Evolutionary conservation across 768 basidiomycete genomes (phyloP), one percentile per base, ranked within the genome.

Genomic region (Rhodotorula babjevae): DNA sequence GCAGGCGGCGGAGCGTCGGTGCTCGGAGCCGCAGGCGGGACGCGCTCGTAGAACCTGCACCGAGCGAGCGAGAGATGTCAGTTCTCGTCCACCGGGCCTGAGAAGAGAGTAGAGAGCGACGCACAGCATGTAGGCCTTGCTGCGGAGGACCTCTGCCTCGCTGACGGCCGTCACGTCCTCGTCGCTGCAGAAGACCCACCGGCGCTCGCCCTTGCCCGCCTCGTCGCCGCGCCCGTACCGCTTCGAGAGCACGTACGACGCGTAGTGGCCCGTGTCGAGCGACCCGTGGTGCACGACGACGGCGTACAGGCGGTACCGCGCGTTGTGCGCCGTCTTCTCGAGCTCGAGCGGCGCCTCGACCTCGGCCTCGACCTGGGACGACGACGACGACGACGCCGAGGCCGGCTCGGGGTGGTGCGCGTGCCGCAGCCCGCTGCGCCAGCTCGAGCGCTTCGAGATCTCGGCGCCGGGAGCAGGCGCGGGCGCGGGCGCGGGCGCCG

Each of bases 111-210:
- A 47, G 19, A 40, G 36, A 40, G 49, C 2, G 23, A 57, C 71
- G 62, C 46, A 93, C 82, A 92, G 92, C 62, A 96, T 86, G 81
- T 96, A 98, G 49, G 93, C 93, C 80, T 90, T 94, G 69, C 89
- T 88, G 80, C 88, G 89, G 78, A 96, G 83, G 6, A 96, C 94
- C 79, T 96, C 94, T 57, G 93, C 91, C 61, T 95, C 80, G 56
- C 88, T 86, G 18, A 89, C 87, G 59, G 90, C 82, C 58, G 90
- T 85, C n/a, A 97, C 92, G 58, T 86, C 82, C 6, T 90, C 91
- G 79, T 97, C 94, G 77, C 92, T 93, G 81, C 95, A 88, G 80
- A 90, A 94, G 59, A 90, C 91, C 94, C 94, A 97, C 72, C 90
- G 87, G 44, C 76, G 63, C 73, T 80, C 71, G 84, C 84, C 47